Conservation (phyloP, 306 rosid species). For the Elaeagnus macrophylla region DNA sequence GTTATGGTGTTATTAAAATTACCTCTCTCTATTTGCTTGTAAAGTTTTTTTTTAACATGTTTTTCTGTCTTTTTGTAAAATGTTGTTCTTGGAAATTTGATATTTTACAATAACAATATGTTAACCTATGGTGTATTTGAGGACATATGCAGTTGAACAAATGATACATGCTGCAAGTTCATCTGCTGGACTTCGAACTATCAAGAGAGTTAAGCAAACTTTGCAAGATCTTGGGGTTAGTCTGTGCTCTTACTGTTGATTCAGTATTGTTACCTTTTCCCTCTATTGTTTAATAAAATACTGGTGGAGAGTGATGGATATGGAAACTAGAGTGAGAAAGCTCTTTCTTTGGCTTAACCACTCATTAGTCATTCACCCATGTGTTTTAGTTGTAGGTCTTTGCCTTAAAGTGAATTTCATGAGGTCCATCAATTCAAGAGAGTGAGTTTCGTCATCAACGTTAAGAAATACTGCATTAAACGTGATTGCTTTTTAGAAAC, state of each 20-base stretch:
- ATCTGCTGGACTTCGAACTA: constrained; percentile 85
- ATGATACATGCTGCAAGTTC: constrained; percentile 86
- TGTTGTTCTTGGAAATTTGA: too few species aligned
- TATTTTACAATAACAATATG: too few species aligned
- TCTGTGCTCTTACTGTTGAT: constrained; percentile 16
- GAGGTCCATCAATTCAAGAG: neutral
- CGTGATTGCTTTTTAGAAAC: too few species aligned
- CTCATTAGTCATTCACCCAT: too few species aligned
- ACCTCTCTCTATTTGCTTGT: too few species aligned
- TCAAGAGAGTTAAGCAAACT: constrained; percentile 94
- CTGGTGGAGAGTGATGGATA: neutral
- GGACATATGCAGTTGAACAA: constrained; percentile 96
- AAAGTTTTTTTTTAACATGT: too few species aligned
- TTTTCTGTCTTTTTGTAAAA: too few species aligned
- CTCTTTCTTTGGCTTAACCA: too few species aligned
- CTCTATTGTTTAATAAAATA: constrained; percentile 2
- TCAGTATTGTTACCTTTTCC: constrained; percentile 13
- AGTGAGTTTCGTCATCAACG: neutral
- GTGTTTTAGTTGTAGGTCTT: neutral
- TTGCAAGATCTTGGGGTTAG: constrained; percentile 96
- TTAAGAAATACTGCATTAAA: too few species aligned
- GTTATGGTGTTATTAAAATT: too few species aligned
- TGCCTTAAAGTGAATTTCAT: neutral
- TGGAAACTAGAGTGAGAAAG: too few species aligned
- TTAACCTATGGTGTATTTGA: constrained; percentile 76